These are phyloP conservation scores for Aureobasidium sp. DNA, from an alignment of 2,329 filamentous ascomycete species.

Conservation along the genomic window DNA sequence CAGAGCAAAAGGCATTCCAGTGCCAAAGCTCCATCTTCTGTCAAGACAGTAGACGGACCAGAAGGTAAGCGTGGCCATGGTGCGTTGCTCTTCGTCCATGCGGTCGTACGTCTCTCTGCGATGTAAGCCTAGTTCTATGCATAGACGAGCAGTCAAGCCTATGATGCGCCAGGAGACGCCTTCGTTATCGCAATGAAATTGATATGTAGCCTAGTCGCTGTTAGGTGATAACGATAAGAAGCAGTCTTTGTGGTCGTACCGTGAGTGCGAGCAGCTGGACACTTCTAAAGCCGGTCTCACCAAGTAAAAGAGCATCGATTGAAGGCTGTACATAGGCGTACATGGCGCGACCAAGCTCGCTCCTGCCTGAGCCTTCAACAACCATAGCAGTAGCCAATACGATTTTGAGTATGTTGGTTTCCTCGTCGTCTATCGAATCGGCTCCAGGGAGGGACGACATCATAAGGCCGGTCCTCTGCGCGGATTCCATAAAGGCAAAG, in stretches of 20 bases:
- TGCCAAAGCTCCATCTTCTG: slow-evolving; percentile 81
- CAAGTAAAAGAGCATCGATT: slow-evolving; percentile 55
- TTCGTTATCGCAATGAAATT: slow-evolving; percentile 82
- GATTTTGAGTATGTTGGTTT: slow-evolving; percentile 68
- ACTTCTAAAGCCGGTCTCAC: slow-evolving; percentile 47
- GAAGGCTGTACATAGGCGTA: slow-evolving; percentile 68
- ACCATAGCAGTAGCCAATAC: slow-evolving; percentile 70
- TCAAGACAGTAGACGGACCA: slow-evolving; percentile 85
- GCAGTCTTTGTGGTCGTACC: slow-evolving; percentile 29
- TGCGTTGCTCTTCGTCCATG: slow-evolving; percentile 56
- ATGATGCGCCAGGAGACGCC: slow-evolving; percentile 79
- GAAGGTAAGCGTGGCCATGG: slow-evolving; percentile 62
- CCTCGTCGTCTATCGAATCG: slow-evolving; percentile 53
- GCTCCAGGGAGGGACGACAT: slow-evolving; percentile 44
- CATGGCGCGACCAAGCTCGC: slow-evolving; percentile 61
- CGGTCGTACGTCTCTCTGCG: slow-evolving; percentile 62
- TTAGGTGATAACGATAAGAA: background rate
- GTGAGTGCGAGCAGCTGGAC: slow-evolving; percentile 51
- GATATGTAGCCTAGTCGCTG: slow-evolving; percentile 54
- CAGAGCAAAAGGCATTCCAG: slow-evolving; percentile 75
- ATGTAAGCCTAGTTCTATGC: slow-evolving; percentile 66
- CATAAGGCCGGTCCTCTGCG: slow-evolving; percentile 49
- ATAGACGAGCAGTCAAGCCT: slow-evolving; percentile 71
- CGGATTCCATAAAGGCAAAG: slow-evolving; percentile 64
- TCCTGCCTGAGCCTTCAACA: slow-evolving; percentile 71